Evolutionary conservation across 2,329 filamentous ascomycete species (phyloP).

Genomic region (Gremmenia infestans): DNA sequence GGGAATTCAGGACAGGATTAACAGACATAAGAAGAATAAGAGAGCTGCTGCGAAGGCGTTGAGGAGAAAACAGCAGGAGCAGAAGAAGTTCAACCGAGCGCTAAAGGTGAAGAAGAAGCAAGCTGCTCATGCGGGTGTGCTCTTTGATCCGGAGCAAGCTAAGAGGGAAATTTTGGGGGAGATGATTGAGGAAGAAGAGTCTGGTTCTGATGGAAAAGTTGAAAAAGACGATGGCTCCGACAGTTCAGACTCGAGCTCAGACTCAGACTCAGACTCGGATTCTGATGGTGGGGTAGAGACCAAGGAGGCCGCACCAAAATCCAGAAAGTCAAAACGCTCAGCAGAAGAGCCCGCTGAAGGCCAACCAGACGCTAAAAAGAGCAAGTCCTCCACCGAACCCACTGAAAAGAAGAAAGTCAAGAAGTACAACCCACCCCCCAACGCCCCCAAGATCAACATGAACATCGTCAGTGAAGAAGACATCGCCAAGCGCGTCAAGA

Average conservation of each 20-base stretch:
- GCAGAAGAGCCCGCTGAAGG: conserved; percentile 8
- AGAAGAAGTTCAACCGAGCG: conserved; percentile 26
- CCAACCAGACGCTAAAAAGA: background rate
- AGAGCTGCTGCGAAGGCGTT: conserved; percentile 16
- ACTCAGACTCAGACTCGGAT: conserved; percentile 8
- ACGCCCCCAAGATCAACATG: background rate
- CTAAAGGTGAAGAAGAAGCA: conserved; percentile 26
- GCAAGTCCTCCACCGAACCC: background rate
- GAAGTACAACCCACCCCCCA: background rate
- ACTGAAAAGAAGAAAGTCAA: conserved; percentile 5
- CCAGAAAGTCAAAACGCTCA: conserved; percentile 2
- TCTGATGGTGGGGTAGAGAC: conserved; percentile 7
- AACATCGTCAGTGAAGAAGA: background rate
- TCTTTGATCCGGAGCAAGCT: conserved; percentile 22
- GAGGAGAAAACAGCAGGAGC: conserved; percentile 19
- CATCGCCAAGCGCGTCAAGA: background rate
- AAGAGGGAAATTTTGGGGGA: conserved; percentile 20
- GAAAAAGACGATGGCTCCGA: conserved; percentile 2
- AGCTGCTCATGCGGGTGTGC: conserved; percentile 17
- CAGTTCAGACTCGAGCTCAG: conserved; percentile 5
- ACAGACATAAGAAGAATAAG: conserved; percentile 18
- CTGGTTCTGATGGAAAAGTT: background rate
- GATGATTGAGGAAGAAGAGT: conserved; percentile 1
- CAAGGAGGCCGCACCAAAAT: conserved; percentile 5
- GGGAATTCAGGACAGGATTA: conserved; percentile 25